A percentile compares a stretch with the other conserved stretches of the same genome.
Conservation (phyloP, 306 rosid genomes). For the Heteromeles arbutifolia region DNA sequence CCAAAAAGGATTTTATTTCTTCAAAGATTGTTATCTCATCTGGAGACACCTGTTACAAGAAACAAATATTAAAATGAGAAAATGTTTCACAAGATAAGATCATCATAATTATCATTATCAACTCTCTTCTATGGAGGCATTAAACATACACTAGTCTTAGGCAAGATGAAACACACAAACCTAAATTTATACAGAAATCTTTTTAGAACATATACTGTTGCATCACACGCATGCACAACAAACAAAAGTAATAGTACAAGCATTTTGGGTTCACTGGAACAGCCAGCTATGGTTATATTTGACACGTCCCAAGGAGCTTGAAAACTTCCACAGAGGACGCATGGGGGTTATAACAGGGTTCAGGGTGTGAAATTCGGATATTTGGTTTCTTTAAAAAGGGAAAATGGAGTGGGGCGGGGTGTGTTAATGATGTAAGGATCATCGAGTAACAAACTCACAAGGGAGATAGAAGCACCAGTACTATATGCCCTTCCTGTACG, state of each 20-base stretch:
- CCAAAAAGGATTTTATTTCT: constrained; percentile 63
- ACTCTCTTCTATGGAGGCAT: background rate
- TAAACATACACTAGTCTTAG: background rate
- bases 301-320: background rate
- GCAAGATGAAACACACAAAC: background rate
- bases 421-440: background rate
- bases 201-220: background rate
- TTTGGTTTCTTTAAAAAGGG: background rate
- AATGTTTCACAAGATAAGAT: background rate
- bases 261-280: background rate
- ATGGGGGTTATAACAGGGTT: background rate
- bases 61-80: background rate
- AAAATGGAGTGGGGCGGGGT: no score
- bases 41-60: constrained; percentile 59
- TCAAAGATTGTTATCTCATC: constrained; percentile 75
- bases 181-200: no score
- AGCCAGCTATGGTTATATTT: background rate
- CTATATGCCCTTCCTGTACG: constrained; percentile 95
- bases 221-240: background rate
- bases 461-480: constrained; percentile 80
- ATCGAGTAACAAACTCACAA: constrained; percentile 50
- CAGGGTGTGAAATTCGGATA: background rate
- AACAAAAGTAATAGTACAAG: background rate
- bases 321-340: background rate
- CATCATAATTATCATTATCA: background rate